These are phyloP conservation scores for Glaciozyma martinii DNA, from an alignment of 768 basidiomycete species.

Conservation along the genomic window DNA sequence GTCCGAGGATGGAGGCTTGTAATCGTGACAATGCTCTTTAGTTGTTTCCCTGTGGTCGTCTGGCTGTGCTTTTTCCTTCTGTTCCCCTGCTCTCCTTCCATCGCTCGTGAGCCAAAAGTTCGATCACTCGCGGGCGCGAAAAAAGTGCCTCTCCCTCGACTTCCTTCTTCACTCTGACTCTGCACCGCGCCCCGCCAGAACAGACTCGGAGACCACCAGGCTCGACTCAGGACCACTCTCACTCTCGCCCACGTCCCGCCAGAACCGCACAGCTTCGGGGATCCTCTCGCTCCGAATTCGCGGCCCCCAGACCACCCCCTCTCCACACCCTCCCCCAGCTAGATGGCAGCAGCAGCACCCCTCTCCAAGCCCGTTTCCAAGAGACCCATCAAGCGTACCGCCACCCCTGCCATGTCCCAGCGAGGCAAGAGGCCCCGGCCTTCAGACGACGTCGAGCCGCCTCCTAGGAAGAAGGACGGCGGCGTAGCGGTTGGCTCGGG, in stretches of 20 bases:
- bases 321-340: neutral
- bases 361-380: conserved; percentile 3
- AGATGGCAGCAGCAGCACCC: conserved; percentile 2
- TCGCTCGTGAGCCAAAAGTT: too few species aligned
- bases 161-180: neutral
- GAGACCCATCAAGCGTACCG: neutral
- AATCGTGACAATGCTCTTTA: too few species aligned
- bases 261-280: too few species aligned
- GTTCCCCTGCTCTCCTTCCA: too few species aligned
- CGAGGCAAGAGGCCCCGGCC: neutral
- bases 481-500: neutral
- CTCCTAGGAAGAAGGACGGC: too few species aligned
- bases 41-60: too few species aligned
- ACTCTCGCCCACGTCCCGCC: too few species aligned
- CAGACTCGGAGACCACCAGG: too few species aligned
- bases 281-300: neutral
- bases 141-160: neutral
- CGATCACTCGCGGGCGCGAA: too few species aligned
- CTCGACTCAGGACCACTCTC: too few species aligned
- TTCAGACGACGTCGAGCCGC: conserved; percentile 6
- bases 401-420: neutral
- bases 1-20: too few species aligned
- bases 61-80: too few species aligned
- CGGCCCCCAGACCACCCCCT: neutral
- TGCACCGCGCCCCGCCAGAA: neutral